Percentiles rank a stretch among this genome's conserved stretches.
Conservation (phyloP, 2,329 filamentous ascomycete species). For the Phaeosphaeriaceae sp. region DNA sequence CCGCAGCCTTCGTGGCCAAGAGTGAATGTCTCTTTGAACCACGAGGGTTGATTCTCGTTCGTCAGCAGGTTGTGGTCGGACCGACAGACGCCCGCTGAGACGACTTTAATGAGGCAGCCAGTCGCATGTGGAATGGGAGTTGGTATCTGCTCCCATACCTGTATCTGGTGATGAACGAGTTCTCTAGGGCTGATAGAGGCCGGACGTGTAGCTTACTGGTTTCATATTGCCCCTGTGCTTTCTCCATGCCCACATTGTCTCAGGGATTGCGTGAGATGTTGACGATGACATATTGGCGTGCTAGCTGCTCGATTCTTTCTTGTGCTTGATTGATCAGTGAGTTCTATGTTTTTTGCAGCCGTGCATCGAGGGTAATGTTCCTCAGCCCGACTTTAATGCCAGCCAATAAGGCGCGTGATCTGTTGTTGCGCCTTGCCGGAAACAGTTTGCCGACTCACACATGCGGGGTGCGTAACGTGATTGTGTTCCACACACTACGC, state of each 20-base stretch:
- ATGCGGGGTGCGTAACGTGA: conserved; percentile 4
- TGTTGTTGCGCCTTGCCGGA: neutral
- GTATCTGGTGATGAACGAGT: too few relatives aligned
- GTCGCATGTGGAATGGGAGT: conserved; percentile 17
- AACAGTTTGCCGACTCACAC: conserved; percentile 7
- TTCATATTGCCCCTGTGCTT: conserved; percentile 31
- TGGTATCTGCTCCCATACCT: conserved; percentile 27
- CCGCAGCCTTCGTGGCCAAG: conserved; percentile 32
- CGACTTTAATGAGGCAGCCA: conserved; percentile 23
- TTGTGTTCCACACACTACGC: neutral
- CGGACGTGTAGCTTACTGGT: conserved; percentile 12
- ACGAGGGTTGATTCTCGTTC: conserved; percentile 27
- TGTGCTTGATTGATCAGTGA: too few relatives aligned
- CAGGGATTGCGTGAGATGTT: conserved; percentile 6
- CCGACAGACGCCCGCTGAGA: conserved; percentile 30
- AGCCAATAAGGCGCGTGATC: neutral
- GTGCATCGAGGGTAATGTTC: too few relatives aligned
- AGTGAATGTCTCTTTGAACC: conserved; percentile 25
- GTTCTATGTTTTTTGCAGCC: too few relatives aligned
- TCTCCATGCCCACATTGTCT: conserved; percentile 29
- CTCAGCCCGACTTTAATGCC: neutral
- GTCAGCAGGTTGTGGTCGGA: conserved; percentile 30
- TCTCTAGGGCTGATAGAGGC: too few relatives aligned
- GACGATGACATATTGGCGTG: neutral
- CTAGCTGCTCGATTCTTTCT: too few relatives aligned